Percentiles rank a stretch among this genome's conserved stretches.
phyloP scores from a whole-genome alignment of 2,329 filamentous ascomycete species.

The Ceratocystis ficicola region DNA sequence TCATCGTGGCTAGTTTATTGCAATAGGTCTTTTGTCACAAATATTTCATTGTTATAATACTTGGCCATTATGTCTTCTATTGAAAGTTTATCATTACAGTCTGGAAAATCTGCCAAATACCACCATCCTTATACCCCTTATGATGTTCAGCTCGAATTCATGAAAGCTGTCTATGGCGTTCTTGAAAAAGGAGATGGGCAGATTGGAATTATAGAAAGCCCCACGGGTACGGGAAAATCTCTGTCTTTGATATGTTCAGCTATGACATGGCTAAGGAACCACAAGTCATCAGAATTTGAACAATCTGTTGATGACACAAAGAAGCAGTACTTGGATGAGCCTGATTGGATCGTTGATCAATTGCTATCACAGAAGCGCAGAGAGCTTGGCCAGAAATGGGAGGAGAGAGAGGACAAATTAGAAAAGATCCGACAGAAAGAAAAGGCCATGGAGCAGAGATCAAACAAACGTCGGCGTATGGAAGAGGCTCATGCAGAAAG shows the following conservation, averaged over 20 bases:
- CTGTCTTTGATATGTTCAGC: conserved; percentile 81
- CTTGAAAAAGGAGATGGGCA: conserved; percentile 59
- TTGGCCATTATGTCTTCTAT: not conserved
- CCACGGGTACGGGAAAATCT: conserved; percentile 88
- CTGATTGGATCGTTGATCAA: conserved; percentile 73
- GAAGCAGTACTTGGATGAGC: conserved; percentile 50
- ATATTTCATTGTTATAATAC: not conserved
- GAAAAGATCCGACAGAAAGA: conserved; percentile 52
- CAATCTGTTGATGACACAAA: conserved; percentile 37
- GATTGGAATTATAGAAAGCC: conserved; percentile 80
- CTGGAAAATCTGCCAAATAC: conserved; percentile 43
- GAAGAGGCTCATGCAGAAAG: conserved; percentile 28
- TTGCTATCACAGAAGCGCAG: conserved; percentile 56
- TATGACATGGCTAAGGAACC: conserved; percentile 77
- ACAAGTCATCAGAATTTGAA: conserved; percentile 53
- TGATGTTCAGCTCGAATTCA: conserved; percentile 76
- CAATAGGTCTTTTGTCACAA: not conserved
- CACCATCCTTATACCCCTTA: conserved; percentile 83
- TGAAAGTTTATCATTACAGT: not conserved
- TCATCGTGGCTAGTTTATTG: not conserved
- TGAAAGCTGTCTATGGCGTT: conserved; percentile 69
- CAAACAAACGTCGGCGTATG: conserved; percentile 36
- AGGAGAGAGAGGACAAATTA: conserved; percentile 62
- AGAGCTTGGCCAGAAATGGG: conserved; percentile 52
- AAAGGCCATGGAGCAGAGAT: conserved; percentile 42